Base-by-base conservation (phyloP, 345 rosid species). In the Aethionema arabicum region DNA sequence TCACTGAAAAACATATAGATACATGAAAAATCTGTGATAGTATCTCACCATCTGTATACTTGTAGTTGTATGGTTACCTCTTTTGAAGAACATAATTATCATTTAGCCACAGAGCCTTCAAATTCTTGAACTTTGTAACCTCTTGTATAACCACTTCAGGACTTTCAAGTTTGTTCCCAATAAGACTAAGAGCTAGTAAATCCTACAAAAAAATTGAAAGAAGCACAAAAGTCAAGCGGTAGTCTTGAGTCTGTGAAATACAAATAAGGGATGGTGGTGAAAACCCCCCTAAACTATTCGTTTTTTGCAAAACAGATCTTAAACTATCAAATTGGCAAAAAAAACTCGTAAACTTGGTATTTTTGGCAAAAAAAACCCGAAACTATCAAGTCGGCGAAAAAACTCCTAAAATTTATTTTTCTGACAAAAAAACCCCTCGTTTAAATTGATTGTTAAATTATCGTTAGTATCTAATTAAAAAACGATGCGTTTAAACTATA, bases 71-170 rank as follows among this genome's bases (percentile, higher is more conserved):
- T 42, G n/a, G 58, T 50, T 72, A 92, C 98, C 87, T 61, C 59
- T 66, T 80, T 53, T 76, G 59, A 12, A 78, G 56, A 72, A 83
- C 72, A 39, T 93, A 91, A 69, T 92, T 89, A 60, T 85, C 76
- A 76, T 87, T 92, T 51, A 92, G 72, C 98, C 98, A 92, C 56
- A 89, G 74, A 21, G 85, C 97, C 76, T 72, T 85, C 51, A 89
- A 79, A 53, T 79, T 82, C 73, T 81, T 83, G 47, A 87, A 79
- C 63, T 84, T 82, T 29, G 56, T 65, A 72, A 85, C 81, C 82
- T 92, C 95, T 65, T 68, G 80, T 59, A 82, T 60, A 31, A 84
- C 63, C 49, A 69, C 56, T 53, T 84, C 88, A 11, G 29, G 77
- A 31, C 65, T 83, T 75, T 79, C 75, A 0, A 92, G 80, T 74